A percentile compares a stretch with the other conserved stretches of the same genome.
Conservation (phyloP, 2,329 filamentous ascomycete genomes). For the Emergomyces orientalis region DNA sequence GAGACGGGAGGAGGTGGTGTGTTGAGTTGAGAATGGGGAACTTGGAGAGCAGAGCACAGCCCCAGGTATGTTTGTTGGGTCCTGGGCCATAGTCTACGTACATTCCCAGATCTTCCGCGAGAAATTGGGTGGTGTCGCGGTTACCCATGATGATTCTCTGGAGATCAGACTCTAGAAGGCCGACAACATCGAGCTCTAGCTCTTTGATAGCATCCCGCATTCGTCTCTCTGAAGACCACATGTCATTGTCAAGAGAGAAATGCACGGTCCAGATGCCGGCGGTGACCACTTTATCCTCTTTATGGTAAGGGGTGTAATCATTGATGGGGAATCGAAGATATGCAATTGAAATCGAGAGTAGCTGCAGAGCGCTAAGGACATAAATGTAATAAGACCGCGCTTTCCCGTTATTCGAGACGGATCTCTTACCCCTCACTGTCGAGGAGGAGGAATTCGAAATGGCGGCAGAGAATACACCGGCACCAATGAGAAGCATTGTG, state of each 20-base stretch:
- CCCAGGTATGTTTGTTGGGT: constrained; percentile 99
- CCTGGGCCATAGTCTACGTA: constrained; percentile 96
- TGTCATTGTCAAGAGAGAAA: constrained; percentile 94
- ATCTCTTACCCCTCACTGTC: constrained; percentile 28
- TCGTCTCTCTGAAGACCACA: constrained; percentile 94
- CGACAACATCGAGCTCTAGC: constrained; percentile 92
- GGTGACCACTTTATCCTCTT: constrained; percentile 76
- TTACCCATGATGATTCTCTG: constrained; percentile 99
- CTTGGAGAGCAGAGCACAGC: constrained; percentile 82
- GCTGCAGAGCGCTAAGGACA: constrained; percentile 63
- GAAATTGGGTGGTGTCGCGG: constrained; percentile 86
- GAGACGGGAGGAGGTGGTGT: constrained; percentile 86
- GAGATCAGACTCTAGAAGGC: constrained; percentile 84
- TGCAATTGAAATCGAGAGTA: constrained; percentile 68
- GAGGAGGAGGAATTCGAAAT: constrained; percentile 41
- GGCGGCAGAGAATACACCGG: constrained; percentile 64
- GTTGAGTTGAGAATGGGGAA: constrained; percentile 97
- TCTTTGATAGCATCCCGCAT: constrained; percentile 88
- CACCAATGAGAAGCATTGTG: constrained; percentile 75
- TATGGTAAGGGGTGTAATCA: constrained; percentile 83
- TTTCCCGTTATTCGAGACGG: constrained; percentile 35
- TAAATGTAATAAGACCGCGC: constrained; percentile 61
- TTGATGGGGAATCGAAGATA: constrained; percentile 89
- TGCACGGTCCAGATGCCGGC: constrained; percentile 98
- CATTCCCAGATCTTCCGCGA: constrained; percentile 96